A percentile compares a stretch with the other conserved stretches of the same genome.
These are phyloP conservation scores for Caryopteris hybrid DNA, from an alignment of 305 asterid genomes.

Conservation along the genomic window DNA sequence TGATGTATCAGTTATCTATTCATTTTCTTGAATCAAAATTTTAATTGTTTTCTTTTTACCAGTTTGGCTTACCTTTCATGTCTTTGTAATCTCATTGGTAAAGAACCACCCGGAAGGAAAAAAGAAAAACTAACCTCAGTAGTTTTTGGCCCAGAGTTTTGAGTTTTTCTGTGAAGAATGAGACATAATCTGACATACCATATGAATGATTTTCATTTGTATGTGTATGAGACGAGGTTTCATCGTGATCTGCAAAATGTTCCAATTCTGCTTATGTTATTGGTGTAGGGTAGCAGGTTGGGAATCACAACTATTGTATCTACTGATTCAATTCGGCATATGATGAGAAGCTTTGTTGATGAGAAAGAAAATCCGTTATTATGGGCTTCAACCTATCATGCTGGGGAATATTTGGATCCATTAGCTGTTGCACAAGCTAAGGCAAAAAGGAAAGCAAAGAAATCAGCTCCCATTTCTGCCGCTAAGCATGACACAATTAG, in stretches of 20 bases:
- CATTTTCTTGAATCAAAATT: not conserved
- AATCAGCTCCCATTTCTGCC: conserved; percentile 45
- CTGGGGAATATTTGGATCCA: conserved; percentile 87
- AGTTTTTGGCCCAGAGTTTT: no score
- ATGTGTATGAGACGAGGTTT: not conserved
- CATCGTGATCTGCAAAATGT: not conserved
- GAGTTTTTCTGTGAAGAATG: not conserved
- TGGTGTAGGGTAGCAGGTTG: conserved; percentile 79
- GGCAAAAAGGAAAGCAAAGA: conserved; percentile 74
- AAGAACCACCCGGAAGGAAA: no score
- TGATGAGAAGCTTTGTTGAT: conserved; percentile 93
- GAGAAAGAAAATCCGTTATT: conserved; percentile 81
- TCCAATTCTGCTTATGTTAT: not conserved
- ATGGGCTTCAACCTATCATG: conserved; percentile 96
- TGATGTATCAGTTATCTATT: conserved; percentile 2
- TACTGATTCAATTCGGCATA: conserved; percentile 89
- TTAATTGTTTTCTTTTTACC: not conserved
- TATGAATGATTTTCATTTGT: not conserved
- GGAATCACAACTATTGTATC: conserved; percentile 89
- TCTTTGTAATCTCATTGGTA: no score
- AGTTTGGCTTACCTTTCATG: not conserved
- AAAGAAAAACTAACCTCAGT: no score
- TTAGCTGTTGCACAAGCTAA: conserved; percentile 83
- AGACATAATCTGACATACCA: not conserved
- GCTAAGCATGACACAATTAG: conserved; percentile 28